These are phyloP conservation scores for Volvariella volvacea DNA, from an alignment of 1,284 basidiomycete species.

Conservation along the genomic window DNA sequence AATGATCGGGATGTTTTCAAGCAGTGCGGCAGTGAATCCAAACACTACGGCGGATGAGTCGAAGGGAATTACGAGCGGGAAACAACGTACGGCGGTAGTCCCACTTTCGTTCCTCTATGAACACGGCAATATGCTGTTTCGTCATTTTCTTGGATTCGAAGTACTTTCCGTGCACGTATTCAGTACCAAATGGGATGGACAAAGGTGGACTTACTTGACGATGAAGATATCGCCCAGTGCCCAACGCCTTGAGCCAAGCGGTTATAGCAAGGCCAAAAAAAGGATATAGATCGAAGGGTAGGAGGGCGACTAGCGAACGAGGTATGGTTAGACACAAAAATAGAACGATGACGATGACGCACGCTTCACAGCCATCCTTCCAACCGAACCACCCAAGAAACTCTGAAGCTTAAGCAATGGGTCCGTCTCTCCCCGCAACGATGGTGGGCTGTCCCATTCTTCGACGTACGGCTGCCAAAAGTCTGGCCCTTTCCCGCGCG, in stretches of 20 bases:
- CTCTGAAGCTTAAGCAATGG: conserved; percentile 24
- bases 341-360: conserved; percentile 8
- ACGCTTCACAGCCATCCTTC: conserved; percentile 41
- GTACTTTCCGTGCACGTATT: conserved; percentile 40
- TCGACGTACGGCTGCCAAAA: conserved; percentile 88
- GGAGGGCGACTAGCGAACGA: conserved; percentile 39
- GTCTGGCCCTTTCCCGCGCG: conserved; percentile 71
- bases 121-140: conserved; percentile 56
- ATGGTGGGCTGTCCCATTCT: conserved; percentile 75
- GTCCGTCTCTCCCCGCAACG: conserved; percentile 21
- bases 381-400: conserved; percentile 41
- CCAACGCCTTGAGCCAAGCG: conserved; percentile 62
- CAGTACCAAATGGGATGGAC: not conserved
- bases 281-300: conserved; percentile 68
- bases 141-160: conserved; percentile 81
- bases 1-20: conserved; percentile 74
- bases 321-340: not conserved
- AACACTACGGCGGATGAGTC: conserved; percentile 46
- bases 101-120: conserved; percentile 85
- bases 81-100: conserved; percentile 61
- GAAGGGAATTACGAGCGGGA: not conserved
- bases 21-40: conserved; percentile 72
- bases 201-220: conserved; percentile 39
- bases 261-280: conserved; percentile 60
- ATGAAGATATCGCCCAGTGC: conserved; percentile 68